phyloP scores from a whole-genome alignment of 208 protist genomes.

The Lotmaria passim region DNA sequence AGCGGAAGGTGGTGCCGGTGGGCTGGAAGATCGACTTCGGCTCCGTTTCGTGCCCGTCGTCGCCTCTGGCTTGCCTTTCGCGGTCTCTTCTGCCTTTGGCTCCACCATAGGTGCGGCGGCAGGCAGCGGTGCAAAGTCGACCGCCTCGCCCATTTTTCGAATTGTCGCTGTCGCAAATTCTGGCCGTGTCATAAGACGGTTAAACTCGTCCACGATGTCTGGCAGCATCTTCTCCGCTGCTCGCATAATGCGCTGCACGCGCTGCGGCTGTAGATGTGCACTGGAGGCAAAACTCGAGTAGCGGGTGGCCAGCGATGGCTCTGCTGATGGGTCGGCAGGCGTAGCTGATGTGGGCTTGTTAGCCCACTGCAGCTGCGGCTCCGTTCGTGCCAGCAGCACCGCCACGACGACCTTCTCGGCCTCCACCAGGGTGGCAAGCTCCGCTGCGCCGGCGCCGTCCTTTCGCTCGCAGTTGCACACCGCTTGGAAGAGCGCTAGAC shows the following conservation, averaged over 20 bases:
- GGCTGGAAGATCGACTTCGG: slow-evolving; percentile 6
- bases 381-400: slow-evolving; percentile 61
- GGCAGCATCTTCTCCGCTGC: slow-evolving; percentile 30
- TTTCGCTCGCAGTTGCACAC: slow-evolving; percentile 29
- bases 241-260: slow-evolving; percentile 68
- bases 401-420: slow-evolving; percentile 60
- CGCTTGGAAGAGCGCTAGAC: slow-evolving; percentile 46
- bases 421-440: slow-evolving; percentile 44
- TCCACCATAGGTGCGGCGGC: neutral
- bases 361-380: slow-evolving; percentile 46
- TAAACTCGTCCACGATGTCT: slow-evolving; percentile 45
- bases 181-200: slow-evolving; percentile 19
- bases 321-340: slow-evolving; percentile 24
- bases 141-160: slow-evolving; percentile 14
- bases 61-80: neutral
- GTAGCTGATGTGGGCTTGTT: slow-evolving; percentile 32
- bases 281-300: slow-evolving; percentile 71
- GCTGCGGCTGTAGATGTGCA: slow-evolving; percentile 57
- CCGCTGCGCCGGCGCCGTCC: slow-evolving; percentile 7
- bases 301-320: slow-evolving; percentile 37
- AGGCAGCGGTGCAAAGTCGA: neutral
- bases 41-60: slow-evolving; percentile 3
- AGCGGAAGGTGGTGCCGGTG: neutral
- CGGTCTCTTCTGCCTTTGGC: neutral
- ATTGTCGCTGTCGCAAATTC: slow-evolving; percentile 15